phyloP scores from a whole-genome alignment of 768 basidiomycete genomes.

The Lactarius psammicola region DNA sequence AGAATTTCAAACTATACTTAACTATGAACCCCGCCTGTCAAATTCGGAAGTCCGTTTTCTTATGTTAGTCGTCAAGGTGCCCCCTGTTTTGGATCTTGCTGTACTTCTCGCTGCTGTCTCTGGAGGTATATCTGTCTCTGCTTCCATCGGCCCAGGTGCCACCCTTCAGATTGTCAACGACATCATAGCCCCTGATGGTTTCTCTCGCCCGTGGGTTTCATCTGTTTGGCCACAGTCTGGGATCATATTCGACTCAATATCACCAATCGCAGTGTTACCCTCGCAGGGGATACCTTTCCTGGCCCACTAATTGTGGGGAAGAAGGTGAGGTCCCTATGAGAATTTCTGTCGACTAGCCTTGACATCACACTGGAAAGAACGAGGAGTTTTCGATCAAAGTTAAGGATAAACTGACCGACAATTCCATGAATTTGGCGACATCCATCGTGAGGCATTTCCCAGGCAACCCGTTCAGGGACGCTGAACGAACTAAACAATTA shows the following conservation, averaged over 20 bases:
- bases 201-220: not conserved
- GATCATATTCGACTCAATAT: not conserved
- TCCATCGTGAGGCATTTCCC: slow-evolving; percentile 4
- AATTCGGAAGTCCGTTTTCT: too few relatives aligned
- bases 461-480: not conserved
- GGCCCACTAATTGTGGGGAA: not conserved
- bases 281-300: slow-evolving; percentile 4
- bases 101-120: not conserved
- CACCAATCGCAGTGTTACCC: not conserved
- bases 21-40: too few relatives aligned
- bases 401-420: not conserved
- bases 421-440: slow-evolving; percentile 9
- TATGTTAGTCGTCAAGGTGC: too few relatives aligned
- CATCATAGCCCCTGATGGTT: slow-evolving; percentile 6
- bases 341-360: too few relatives aligned
- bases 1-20: too few relatives aligned
- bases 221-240: not conserved
- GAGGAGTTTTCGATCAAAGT: not conserved
- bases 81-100: too few relatives aligned
- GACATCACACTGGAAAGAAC: not conserved
- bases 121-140: not conserved
- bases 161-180: slow-evolving; percentile 5
- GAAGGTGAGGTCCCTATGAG: not conserved
- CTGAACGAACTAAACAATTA: too few relatives aligned
- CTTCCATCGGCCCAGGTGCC: not conserved